These are phyloP conservation scores for Aspergillus indologenus DNA, from an alignment of 495 filamentous ascomycete species.

Conservation along the genomic window DNA sequence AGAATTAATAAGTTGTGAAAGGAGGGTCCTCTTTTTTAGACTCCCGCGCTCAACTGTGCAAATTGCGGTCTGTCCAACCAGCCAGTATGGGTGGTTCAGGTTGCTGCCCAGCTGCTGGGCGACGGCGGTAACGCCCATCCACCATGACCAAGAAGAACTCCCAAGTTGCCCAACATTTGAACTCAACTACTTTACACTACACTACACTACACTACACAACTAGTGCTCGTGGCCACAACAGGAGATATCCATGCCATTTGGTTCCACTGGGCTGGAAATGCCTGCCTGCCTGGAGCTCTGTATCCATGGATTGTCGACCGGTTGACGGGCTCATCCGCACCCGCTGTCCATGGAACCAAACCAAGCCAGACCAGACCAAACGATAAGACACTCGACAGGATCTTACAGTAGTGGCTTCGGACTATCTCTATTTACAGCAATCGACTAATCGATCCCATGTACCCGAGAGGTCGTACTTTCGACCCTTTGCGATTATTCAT, in stretches of 20 bases:
- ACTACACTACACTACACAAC: no score
- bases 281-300: background rate
- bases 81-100: constrained; percentile 23
- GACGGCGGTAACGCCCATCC: constrained; percentile 41
- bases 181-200: background rate
- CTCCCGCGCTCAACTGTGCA: constrained; percentile 10
- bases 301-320: background rate
- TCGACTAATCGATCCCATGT: background rate
- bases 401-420: background rate
- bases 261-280: constrained; percentile 8
- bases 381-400: background rate
- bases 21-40: constrained; percentile 5
- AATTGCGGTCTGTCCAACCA: constrained; percentile 41
- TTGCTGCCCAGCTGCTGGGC: constrained; percentile 41
- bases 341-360: constrained; percentile 13
- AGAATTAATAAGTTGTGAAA: background rate
- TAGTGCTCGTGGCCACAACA: constrained; percentile 8
- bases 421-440: background rate
- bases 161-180: constrained; percentile 32
- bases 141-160: constrained; percentile 13
- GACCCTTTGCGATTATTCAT: background rate
- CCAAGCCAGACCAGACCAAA: no score
- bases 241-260: constrained; percentile 9
- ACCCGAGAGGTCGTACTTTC: background rate
- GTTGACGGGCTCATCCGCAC: constrained; percentile 9